phyloP scores from a whole-genome alignment of 371 early-diverging fungal species.

The Mortierella sp. region DNA sequence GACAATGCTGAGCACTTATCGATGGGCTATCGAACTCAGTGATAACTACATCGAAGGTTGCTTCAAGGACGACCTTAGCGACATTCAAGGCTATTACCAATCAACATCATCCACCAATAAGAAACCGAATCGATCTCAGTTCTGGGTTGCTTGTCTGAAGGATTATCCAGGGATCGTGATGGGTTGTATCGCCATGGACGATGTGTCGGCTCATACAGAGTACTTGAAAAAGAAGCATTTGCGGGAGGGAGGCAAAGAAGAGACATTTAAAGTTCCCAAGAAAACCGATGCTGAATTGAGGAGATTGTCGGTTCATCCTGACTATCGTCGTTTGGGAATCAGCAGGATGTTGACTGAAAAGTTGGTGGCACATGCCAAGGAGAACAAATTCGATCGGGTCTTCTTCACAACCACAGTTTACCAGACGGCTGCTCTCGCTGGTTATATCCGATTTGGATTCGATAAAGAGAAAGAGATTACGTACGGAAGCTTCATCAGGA shows the following conservation, averaged over 20 bases:
- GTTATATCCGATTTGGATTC: conserved; percentile 40
- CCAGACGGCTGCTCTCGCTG: conserved; percentile 28
- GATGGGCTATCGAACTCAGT: not conserved
- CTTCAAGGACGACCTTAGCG: conserved; percentile 34
- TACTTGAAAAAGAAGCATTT: conserved; percentile 21
- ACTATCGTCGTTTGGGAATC: conserved; percentile 49
- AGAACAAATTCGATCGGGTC: conserved; percentile 32
- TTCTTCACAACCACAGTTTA: conserved; percentile 15
- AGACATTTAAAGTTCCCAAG: conserved; percentile 8
- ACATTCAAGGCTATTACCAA: conserved; percentile 39
- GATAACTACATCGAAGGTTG: conserved; percentile 2
- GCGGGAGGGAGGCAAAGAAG: not conserved
- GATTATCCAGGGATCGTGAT: conserved; percentile 39
- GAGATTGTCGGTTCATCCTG: conserved; percentile 34
- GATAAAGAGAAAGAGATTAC: not conserved
- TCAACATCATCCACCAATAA: not conserved
- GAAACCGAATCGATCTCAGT: conserved; percentile 27
- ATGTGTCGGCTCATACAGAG: conserved; percentile 15
- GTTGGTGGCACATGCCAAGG: conserved; percentile 23
- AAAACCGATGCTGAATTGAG: conserved; percentile 27
- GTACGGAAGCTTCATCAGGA: not conserved
- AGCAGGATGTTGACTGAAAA: conserved; percentile 17
- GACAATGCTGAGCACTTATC: conserved; percentile 10
- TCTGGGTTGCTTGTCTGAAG: conserved; percentile 47
- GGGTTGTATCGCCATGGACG: conserved; percentile 45